phyloP scores from a whole-genome alignment of 805 yeast species.

The Metschnikowia lochheadii region DNA sequence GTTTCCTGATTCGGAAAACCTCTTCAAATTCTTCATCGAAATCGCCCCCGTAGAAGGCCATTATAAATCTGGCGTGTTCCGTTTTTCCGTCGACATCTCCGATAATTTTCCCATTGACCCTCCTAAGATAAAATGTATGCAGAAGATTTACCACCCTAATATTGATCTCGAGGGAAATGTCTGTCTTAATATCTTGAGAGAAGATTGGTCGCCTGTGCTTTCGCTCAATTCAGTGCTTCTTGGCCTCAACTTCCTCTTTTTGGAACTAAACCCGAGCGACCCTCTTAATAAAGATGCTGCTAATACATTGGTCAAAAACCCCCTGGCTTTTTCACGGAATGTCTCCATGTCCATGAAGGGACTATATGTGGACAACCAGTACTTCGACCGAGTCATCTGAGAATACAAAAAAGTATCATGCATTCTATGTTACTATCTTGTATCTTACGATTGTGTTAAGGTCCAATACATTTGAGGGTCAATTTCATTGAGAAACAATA shows the following conservation, averaged over 20 bases:
- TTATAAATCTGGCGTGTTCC: conserved; percentile 65
- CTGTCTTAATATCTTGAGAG: conserved; percentile 84
- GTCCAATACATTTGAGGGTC: too few species aligned
- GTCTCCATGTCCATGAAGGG: conserved; percentile 72
- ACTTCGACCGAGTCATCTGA: conserved; percentile 57
- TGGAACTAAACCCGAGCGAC: conserved; percentile 89
- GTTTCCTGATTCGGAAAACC: conserved; percentile 50
- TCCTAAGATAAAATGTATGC: conserved; percentile 72
- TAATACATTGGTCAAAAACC: conserved; percentile 39
- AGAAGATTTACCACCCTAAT: conserved; percentile 87
- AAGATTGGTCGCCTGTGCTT: conserved; percentile 95
- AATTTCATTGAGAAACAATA: too few species aligned
- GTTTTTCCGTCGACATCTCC: conserved; percentile 60
- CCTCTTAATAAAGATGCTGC: conserved; percentile 94
- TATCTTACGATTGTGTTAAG: too few species aligned
- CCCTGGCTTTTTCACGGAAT: conserved; percentile 45
- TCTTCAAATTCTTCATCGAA: conserved; percentile 56
- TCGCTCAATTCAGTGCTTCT: conserved; percentile 76
- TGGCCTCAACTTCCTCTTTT: conserved; percentile 78
- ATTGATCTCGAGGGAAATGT: conserved; percentile 88
- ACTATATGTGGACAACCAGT: conserved; percentile 50
- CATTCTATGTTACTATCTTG: too few species aligned
- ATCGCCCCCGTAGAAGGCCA: conserved; percentile 70
- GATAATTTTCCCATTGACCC: conserved; percentile 88
- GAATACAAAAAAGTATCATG: neutral